Evolutionary conservation across 768 basidiomycete genomes (phyloP), one percentile per base, ranked within the genome.

Genomic region (Lactarius evosmus): DNA sequence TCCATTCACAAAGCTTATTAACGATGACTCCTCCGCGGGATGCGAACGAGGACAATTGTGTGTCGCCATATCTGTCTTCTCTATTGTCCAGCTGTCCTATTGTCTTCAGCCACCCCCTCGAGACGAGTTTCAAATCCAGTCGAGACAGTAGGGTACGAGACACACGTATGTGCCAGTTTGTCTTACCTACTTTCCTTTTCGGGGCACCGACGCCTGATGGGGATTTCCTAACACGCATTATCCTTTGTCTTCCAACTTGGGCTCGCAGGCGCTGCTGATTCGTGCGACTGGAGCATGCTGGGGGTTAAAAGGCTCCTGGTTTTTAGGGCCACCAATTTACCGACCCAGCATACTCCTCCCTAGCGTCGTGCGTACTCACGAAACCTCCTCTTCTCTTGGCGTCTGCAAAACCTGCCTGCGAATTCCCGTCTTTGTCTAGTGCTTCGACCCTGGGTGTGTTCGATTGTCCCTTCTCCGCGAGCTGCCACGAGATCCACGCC

Each of bases 181-280:
- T 61, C 55, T 16, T 49, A 30, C 34, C 12, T 11, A 19, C 25
- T 7, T 61, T 32, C 63, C 51, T 30, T 29, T 52, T 61, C 34
- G 34, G 63, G 63, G 12, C 27, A 52, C 29, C 25, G 38, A 61
- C 46, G 17, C 41, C 38, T 56, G 54, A 65, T 60, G 54, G 46
- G 36, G 54, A 44, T 65, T 65, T 65, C 63, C 63, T 56, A 50
- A 60, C 63, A 9, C 32, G 63, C 55, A 22, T 36, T 22, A 17
- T 44, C 63, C 59, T 56, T 65, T 65, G 63, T 65, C 55, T 56
- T 61, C 63, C 58, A 41, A 61, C 34, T 61, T 30, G 59, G 63
- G 59, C 25, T 3, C 17, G 36, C 34, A 22, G 49, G 38, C 19
- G 51, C 34, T 61, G 49, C 27, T 49, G 55, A 44, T 38, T 40